Conservation (phyloP, 2,329 filamentous ascomycete species). For the Sclerotinia glacialis region DNA sequence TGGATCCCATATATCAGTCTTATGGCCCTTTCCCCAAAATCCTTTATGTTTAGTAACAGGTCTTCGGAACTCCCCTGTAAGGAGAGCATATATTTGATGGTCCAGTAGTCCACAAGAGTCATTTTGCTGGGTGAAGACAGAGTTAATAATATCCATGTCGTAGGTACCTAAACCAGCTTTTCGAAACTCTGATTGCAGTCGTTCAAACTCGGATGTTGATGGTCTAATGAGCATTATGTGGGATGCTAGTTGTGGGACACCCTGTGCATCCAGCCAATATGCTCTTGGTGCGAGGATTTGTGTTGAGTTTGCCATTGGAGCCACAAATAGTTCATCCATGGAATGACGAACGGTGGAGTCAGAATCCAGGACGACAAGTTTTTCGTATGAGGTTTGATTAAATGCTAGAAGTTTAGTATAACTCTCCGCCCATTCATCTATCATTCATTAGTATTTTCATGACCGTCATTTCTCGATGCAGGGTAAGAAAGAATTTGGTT, state of each 20-base stretch:
- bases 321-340: slow-evolving; percentile 60
- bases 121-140: slow-evolving; percentile 26
- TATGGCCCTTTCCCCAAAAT: slow-evolving; percentile 47
- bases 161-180: slow-evolving; percentile 40
- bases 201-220: slow-evolving; percentile 49
- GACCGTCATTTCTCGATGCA: neutral
- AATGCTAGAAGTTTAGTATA: slow-evolving; percentile 69
- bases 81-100: slow-evolving; percentile 53
- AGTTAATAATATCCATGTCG: slow-evolving; percentile 57
- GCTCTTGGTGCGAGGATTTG: slow-evolving; percentile 52
- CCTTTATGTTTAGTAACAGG: slow-evolving; percentile 46
- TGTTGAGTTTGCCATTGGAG: slow-evolving; percentile 51
- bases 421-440: slow-evolving; percentile 41
- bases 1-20: slow-evolving; percentile 48
- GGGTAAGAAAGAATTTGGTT: slow-evolving; percentile 25
- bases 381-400: slow-evolving; percentile 58
- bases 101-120: slow-evolving; percentile 52
- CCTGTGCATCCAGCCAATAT: slow-evolving; percentile 52
- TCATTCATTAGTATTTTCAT: neutral
- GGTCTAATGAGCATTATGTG: slow-evolving; percentile 58
- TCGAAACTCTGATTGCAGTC: slow-evolving; percentile 36
- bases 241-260: slow-evolving; percentile 48
- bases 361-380: slow-evolving; percentile 31
- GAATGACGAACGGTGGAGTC: slow-evolving; percentile 40
- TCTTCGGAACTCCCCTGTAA: slow-evolving; percentile 55